A percentile compares a stretch with the other conserved stretches of the same genome.
These are phyloP conservation scores for Metschnikowia santaceciliae DNA, from an alignment of 805 yeast genomes.

Conservation along the genomic window DNA sequence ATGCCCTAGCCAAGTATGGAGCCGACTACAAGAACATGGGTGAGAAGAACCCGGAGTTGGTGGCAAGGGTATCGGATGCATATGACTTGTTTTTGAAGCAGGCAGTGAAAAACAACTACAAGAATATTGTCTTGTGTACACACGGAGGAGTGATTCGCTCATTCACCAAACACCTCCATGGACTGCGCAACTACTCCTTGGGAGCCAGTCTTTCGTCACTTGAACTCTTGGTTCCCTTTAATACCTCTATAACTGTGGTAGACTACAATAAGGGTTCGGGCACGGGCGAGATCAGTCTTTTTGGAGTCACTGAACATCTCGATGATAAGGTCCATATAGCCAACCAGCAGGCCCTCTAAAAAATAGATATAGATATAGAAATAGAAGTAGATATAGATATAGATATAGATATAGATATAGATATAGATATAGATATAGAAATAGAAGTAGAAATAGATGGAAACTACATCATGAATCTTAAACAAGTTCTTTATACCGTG, in stretches of 20 bases:
- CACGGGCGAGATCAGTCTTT: constrained; percentile 44
- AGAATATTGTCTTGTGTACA: constrained; percentile 59
- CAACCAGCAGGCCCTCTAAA: constrained; percentile 15
- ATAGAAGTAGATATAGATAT: neutral
- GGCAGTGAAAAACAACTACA: constrained; percentile 27
- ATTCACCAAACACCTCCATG: constrained; percentile 48
- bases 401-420: too few relatives aligned
- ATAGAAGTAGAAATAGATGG: neutral
- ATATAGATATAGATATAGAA: too few relatives aligned
- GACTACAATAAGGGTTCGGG: constrained; percentile 45
- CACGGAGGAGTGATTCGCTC: constrained; percentile 82
- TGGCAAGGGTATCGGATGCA: constrained; percentile 45
- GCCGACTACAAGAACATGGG: constrained; percentile 59
- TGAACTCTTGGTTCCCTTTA: constrained; percentile 58
- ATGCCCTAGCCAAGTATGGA: constrained; percentile 63
- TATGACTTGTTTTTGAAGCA: constrained; percentile 42
- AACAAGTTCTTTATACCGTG: neutral
- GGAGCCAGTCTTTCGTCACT: constrained; percentile 35
- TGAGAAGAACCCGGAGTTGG: constrained; percentile 48
- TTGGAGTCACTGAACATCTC: constrained; percentile 69
- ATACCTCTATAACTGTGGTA: constrained; percentile 68
- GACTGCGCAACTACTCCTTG: constrained; percentile 34
- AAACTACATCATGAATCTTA: too few relatives aligned
- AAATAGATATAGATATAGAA: neutral
- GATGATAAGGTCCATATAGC: constrained; percentile 38